Base-by-base conservation (phyloP, 495 filamentous ascomycete genomes). In the Tirmania nivea region DNA sequence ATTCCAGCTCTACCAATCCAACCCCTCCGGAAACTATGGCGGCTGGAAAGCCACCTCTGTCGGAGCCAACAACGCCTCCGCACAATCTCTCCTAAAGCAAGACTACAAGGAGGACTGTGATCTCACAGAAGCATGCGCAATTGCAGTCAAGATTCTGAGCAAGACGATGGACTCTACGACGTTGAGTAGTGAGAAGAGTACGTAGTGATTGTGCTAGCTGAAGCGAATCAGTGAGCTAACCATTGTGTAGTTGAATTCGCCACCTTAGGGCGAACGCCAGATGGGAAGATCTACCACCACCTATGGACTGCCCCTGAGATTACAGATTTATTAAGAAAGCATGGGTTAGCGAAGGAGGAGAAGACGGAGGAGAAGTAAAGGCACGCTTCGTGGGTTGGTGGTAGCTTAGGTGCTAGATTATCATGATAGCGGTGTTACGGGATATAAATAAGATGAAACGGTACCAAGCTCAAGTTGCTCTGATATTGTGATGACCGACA, bases 161-260 rank as follows among this genome's bases (percentile, higher is more conserved):
- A 99, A 99, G 79, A 99, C 90, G 4, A 99, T 99, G 92, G 90
- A 99, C 69, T 89, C 86, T 45, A 95, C 90, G 7, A 96, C 94
- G 74, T 69, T 99, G 63, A 93, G 85, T 74, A 94, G 87, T 63
- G 88, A 96, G 73, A 99, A 99, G 76, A 94, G 88, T 94, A 71
- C 69, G 78, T 72, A 14, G 9, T 4, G 6, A 14, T 5, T 47
- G 6, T 47, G 14, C 14, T 19, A 8, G 3, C 3, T 47, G 42
- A 47, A n/a, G 42, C 9, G 19, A 5, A 47, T 14, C 14, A n/a
- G 14, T 47, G 42, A 19, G 42, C 65, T 55, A 67, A 50, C 49
- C 60, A 58, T 52, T 50, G 47, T 34, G 17, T 59, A 95, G 88
- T 99, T 68, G 90, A 99, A 69, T 96, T 99, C 66, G 90, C 90